These are phyloP conservation scores for Penicillium sp. DNA, from an alignment of 2,329 filamentous ascomycete species.

Conservation along the genomic window DNA sequence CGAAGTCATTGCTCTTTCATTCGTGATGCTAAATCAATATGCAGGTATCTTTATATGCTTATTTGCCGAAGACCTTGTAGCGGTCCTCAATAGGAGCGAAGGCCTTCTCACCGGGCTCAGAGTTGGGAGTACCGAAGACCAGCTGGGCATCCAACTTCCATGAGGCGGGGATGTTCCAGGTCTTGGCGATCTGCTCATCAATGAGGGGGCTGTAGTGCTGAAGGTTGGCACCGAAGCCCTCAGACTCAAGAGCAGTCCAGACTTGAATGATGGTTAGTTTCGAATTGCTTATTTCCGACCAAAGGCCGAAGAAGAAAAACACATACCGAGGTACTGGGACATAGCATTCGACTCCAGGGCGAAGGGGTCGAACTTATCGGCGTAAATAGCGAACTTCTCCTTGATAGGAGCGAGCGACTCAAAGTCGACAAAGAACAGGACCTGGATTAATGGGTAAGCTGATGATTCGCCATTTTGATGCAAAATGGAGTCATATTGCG, in stretches of 20 bases:
- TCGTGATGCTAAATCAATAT: slow-evolving; percentile 4
- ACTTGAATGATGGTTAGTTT: slow-evolving; percentile 35
- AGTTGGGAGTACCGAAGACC: slow-evolving; percentile 64
- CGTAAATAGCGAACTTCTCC: slow-evolving; percentile 66
- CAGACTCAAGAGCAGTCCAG: slow-evolving; percentile 78
- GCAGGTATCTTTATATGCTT: slow-evolving; percentile 13
- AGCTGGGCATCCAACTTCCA: slow-evolving; percentile 82
- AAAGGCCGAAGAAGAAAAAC: background rate
- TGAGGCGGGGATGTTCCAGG: slow-evolving; percentile 67
- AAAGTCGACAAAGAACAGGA: slow-evolving; percentile 83
- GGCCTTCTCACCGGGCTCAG: slow-evolving; percentile 27
- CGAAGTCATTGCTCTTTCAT: slow-evolving; percentile 1
- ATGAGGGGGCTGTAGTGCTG: slow-evolving; percentile 91
- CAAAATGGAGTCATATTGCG: background rate
- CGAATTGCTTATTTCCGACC: background rate
- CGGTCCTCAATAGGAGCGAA: slow-evolving; percentile 34
- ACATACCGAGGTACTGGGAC: slow-evolving; percentile 63
- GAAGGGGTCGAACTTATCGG: slow-evolving; percentile 78
- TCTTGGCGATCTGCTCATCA: slow-evolving; percentile 65
- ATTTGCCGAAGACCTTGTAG: slow-evolving; percentile 40
- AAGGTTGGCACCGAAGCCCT: slow-evolving; percentile 81
- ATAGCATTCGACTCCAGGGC: slow-evolving; percentile 74
- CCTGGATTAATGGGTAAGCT: slow-evolving; percentile 21
- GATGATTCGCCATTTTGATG: background rate
- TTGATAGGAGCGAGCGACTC: slow-evolving; percentile 61